Percentiles rank a stretch among this genome's conserved stretches.
phyloP scores from a whole-genome alignment of 225 moss, liverwort and hornwort genomes.

The Ulota crispa region DNA sequence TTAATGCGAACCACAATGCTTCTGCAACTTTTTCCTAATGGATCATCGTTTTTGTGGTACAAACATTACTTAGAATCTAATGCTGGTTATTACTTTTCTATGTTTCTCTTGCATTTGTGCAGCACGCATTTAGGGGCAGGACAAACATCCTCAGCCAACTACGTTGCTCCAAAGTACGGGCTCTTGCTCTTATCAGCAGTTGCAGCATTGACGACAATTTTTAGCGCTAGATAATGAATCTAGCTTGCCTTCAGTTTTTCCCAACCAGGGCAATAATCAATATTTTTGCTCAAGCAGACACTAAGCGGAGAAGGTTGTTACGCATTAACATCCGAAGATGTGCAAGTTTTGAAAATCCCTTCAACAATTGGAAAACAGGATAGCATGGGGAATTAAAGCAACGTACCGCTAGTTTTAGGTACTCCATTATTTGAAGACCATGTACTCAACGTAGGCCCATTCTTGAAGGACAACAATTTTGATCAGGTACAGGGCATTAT shows the following conservation, averaged over 20 bases:
- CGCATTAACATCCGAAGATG: neutral
- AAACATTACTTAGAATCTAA: too few relatives aligned
- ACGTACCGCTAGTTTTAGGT: neutral
- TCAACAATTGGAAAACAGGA: neutral
- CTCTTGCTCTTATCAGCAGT: conserved; percentile 8
- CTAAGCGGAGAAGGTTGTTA: neutral
- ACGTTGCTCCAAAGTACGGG: neutral
- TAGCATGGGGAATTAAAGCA: neutral
- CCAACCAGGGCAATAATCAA: neutral
- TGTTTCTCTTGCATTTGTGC: neutral
- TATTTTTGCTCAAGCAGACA: neutral
- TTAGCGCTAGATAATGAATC: conserved; percentile 25
- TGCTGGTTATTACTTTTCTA: neutral
- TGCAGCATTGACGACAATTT: neutral
- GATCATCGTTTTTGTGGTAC: neutral
- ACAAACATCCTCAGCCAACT: conserved; percentile 18
- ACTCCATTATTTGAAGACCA: neutral
- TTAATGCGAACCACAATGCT: neutral
- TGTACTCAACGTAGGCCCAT: neutral
- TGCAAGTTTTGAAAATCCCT: neutral
- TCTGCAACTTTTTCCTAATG: neutral
- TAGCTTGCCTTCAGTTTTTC: neutral
- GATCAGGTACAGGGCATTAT: neutral
- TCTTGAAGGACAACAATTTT: conserved; percentile 16
- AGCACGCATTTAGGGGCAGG: conserved; percentile 37